Evolutionary conservation across 805 yeast species (phyloP), one percentile per base, ranked within the genome.

Genomic region (Wickerhamiella occidentalis): DNA sequence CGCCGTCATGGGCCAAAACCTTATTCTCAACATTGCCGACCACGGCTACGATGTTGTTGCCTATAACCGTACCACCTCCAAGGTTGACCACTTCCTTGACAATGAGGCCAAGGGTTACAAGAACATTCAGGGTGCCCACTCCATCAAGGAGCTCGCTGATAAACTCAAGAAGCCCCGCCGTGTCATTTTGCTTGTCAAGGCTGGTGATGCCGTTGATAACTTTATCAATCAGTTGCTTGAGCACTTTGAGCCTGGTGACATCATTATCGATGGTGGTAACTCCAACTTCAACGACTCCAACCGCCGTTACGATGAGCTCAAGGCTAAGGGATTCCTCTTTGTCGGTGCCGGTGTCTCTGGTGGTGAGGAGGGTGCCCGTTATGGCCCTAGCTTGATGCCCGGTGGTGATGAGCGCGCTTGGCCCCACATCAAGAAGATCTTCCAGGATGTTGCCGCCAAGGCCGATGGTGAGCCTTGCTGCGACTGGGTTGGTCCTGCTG

Each of bases 271-370:
- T 66, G 98, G 98, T 75, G 98, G 98, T 77, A 90, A 90, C 86
- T 92, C 97, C 42, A 96, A 90, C 73, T 90, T 82, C 92, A 96
- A 96, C 70, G 98, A 90, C 74, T 70, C 96, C 54, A 88, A 88
- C 83, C 87, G 97, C 75, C 85, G 98, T 73, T 86, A 72, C 76
- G 90, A 77, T 52, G 95, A 87, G 67, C 78, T 90, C 68, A 79
- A 82, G 69, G 74, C 70, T 51, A 80, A 90, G 76, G 97, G 95
- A 40, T 80, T 88, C 65, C 73, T 78, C 58, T 92, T 86, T 61
- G 97, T 90, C 56, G 98, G 98, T 64, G 88, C 96, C 55, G 98
- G 98, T 83, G 97, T 92, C 57, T 90, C 97, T 61, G 98, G 98
- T 72, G 98, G 98, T 77, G 98, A 90, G 74, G 98, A 90, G 70